phyloP scores from a whole-genome alignment of 2,329 filamentous ascomycete species.

The Talaromyces sp. region DNA sequence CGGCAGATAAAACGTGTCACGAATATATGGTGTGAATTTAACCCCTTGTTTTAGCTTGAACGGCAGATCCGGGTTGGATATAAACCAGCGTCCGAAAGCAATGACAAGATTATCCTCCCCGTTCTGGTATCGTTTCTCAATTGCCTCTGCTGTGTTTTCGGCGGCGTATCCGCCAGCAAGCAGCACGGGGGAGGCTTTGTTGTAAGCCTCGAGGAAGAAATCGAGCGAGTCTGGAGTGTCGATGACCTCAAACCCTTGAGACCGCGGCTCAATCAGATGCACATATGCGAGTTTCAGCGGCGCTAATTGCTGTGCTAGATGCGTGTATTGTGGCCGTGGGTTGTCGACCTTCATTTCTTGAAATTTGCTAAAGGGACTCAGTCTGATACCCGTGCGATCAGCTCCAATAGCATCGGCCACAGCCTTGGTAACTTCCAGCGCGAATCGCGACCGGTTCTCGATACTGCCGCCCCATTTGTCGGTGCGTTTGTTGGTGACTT shows the following conservation, averaged over 20 bases:
- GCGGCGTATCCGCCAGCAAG: conserved; percentile 1
- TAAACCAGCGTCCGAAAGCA: conserved; percentile 27
- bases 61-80: conserved; percentile 21
- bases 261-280: conserved; percentile 3
- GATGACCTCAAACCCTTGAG: neutral
- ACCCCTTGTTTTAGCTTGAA: conserved; percentile 16
- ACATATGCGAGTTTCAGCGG: neutral
- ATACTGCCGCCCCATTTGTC: conserved; percentile 46
- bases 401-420: conserved; percentile 37
- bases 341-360: conserved; percentile 42
- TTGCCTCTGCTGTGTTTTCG: neutral
- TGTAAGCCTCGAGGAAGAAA: conserved; percentile 6
- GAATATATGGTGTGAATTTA: conserved; percentile 14
- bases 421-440: conserved; percentile 42
- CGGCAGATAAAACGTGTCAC: conserved; percentile 15
- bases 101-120: conserved; percentile 11
- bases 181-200: neutral
- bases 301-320: conserved; percentile 1
- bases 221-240: neutral
- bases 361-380: conserved; percentile 34
- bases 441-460: conserved; percentile 48
- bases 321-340: conserved; percentile 53
- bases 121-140: conserved; percentile 13
- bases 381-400: conserved; percentile 35
- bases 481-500: conserved; percentile 40